Percentiles rank a stretch among this genome's conserved stretches.
phyloP scores from a whole-genome alignment of 176 grass and related monocot genomes.

The Raddia guianensis region DNA sequence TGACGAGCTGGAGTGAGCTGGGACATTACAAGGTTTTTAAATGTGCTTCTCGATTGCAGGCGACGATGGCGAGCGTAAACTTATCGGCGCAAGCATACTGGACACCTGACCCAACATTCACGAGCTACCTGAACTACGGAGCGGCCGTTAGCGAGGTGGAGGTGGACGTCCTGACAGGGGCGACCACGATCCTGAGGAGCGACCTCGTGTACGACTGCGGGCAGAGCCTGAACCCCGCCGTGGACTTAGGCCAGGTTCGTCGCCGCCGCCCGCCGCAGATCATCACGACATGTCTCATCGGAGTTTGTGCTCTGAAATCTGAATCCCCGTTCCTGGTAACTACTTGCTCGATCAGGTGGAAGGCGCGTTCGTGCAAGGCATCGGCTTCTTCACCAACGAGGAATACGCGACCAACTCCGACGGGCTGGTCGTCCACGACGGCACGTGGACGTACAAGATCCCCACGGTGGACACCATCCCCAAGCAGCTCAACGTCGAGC shows the following conservation, averaged over 20 bases:
- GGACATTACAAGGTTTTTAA: too few relatives aligned
- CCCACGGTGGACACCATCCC: constrained; percentile 82
- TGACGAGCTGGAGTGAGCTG: too few relatives aligned
- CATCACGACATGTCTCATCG: too few relatives aligned
- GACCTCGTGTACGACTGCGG: constrained; percentile 82
- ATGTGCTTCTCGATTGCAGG: constrained; percentile 44
- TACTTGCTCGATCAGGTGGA: constrained; percentile 46
- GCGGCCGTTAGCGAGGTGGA: constrained; percentile 79
- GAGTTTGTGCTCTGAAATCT: not conserved
- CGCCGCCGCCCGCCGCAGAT: not conserved
- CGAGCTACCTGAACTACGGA: constrained; percentile 76
- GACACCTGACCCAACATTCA: constrained; percentile 51
- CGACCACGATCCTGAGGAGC: constrained; percentile 68
- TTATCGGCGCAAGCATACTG: constrained; percentile 64
- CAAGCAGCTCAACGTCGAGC: constrained; percentile 77
- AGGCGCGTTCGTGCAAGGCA: constrained; percentile 76
- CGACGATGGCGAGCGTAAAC: constrained; percentile 53
- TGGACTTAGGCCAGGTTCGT: constrained; percentile 74
- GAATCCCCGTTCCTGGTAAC: not conserved
- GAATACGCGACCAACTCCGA: constrained; percentile 69
- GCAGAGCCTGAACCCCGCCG: constrained; percentile 80
- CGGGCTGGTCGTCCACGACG: constrained; percentile 64
- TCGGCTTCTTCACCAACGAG: constrained; percentile 84
- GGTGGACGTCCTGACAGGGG: constrained; percentile 73
- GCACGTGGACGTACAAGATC: constrained; percentile 90